Percentiles rank a stretch among this genome's conserved stretches.
These are phyloP conservation scores for Xylariaceae sp. DNA, from an alignment of 2,329 filamentous ascomycete genomes.

Conservation along the genomic window DNA sequence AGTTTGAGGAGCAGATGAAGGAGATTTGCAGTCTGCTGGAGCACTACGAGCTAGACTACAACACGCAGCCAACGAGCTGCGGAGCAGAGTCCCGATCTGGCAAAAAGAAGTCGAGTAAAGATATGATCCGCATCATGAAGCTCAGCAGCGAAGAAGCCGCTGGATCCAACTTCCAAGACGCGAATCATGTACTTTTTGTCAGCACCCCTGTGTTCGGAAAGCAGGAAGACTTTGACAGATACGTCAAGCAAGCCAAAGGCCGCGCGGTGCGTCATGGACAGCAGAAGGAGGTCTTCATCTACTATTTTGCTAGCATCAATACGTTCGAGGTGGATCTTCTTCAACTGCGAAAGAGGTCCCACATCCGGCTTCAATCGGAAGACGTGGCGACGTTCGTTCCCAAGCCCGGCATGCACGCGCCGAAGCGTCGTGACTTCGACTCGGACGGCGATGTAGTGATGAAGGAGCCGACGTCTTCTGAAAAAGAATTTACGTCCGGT, in stretches of 20 bases:
- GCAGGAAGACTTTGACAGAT: constrained; percentile 32
- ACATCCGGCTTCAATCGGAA: background rate
- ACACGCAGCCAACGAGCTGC: background rate
- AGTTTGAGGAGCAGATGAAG: constrained; percentile 30
- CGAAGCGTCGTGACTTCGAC: background rate
- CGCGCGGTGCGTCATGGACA: constrained; percentile 39
- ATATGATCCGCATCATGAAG: constrained; percentile 34
- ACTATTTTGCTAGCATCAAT: constrained; percentile 36
- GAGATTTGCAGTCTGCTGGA: constrained; percentile 25
- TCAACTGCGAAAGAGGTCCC: constrained; percentile 24
- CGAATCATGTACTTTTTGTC: constrained; percentile 41
- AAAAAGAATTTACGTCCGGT: constrained; percentile 18
- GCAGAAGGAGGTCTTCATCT: constrained; percentile 34
- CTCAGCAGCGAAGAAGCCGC: constrained; percentile 37
- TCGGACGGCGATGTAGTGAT: background rate
- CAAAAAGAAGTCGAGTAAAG: background rate
- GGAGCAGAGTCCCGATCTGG: background rate
- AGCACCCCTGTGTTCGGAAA: constrained; percentile 32
- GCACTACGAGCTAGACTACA: constrained; percentile 14
- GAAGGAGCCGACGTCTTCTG: background rate
- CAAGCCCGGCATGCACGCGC: background rate
- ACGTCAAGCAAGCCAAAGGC: constrained; percentile 38
- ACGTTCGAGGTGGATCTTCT: constrained; percentile 40
- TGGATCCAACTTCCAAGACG: constrained; percentile 38
- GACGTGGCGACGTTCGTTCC: constrained; percentile 3